Evolutionary conservation across 768 basidiomycete species (phyloP).

Genomic region (Rhizopogon vulgaris): DNA sequence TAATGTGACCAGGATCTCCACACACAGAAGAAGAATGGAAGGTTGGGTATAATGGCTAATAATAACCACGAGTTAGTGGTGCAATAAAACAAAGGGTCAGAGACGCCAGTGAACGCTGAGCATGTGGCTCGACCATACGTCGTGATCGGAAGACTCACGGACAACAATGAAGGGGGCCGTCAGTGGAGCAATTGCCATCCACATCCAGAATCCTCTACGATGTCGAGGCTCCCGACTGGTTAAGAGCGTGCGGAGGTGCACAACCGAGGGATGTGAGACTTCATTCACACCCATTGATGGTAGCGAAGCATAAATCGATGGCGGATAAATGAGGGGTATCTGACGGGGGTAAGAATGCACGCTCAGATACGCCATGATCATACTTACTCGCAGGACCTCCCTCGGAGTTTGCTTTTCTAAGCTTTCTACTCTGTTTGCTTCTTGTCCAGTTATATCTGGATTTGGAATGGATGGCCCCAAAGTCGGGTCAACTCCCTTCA

Average conservation of each 20-base stretch:
- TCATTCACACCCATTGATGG: slow-evolving; percentile 20
- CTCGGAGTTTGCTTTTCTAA: slow-evolving; percentile 1
- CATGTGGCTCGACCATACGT: background rate
- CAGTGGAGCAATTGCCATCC: slow-evolving; percentile 62
- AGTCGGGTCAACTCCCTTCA: slow-evolving; percentile 69
- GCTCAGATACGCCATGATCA: background rate
- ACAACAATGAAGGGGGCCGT: slow-evolving; percentile 74
- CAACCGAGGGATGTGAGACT: slow-evolving; percentile 25
- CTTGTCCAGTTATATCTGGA: slow-evolving; percentile 13
- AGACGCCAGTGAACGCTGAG: background rate
- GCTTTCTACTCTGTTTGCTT: slow-evolving; percentile 11
- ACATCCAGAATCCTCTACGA: slow-evolving; percentile 56
- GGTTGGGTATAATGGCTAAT: slow-evolving; percentile 72
- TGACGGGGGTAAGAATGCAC: slow-evolving; percentile 18
- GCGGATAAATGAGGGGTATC: slow-evolving; percentile 45
- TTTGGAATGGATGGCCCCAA: slow-evolving; percentile 47
- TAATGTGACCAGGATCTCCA: slow-evolving; percentile 88
- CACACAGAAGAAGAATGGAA: slow-evolving; percentile 80
- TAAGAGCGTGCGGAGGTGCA: slow-evolving; percentile 47
- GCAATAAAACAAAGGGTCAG: background rate
- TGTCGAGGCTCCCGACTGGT: slow-evolving; percentile 56
- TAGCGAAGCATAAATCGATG: slow-evolving; percentile 49
- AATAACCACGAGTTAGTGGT: background rate
- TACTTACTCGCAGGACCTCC: background rate
- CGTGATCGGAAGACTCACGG: slow-evolving; percentile 41